Base-by-base conservation (phyloP, 805 yeast genomes). In the Yarrowia divulgata region DNA sequence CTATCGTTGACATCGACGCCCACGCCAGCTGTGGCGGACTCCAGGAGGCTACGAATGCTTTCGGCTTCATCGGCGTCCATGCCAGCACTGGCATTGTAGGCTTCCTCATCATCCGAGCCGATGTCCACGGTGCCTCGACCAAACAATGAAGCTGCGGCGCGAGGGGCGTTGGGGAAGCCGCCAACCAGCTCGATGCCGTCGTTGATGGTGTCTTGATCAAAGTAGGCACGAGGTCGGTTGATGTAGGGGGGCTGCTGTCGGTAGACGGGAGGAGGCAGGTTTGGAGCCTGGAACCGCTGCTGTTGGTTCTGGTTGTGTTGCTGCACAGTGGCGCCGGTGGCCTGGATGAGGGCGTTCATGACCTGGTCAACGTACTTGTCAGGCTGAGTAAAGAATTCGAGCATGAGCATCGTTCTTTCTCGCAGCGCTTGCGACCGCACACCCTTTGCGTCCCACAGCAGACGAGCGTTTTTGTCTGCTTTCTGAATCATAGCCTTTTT, bases 51-150 rank as follows among this genome's bases (percentile, higher is more conserved):
- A 10, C 66, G 50, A 13, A 60, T 60, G 13, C 66, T 60, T 18
- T 42, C 66, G 13, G 66, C 66, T 32, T 60, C 66, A 9, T 60
- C 66, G 29, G 48, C 49, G 7, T 57, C 64, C 64, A 57, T 57
- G 8, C 64, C 64, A 42, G 49, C 64, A n/a, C 49, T 18, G 32
- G 64, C 64, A 6, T 32, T 57, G 39, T 57, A 43, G 3, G 18
- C 42, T 8, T 54, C 60, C 18, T 60, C 50, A 10, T 49, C 54
- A 9, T 57, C 63, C 8, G 50, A 43, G 32, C 45, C 66, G 19
- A 60, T 5, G 3, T 60, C 52, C 16, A 60, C 23, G 13, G 52
- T 13, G 1, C 35, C 37, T 34, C 66, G 52, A 6, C 42, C 42
- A 43, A 45, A 45, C 19, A 60, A 37, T 1, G 52, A 45, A 6